Conservation (phyloP, 495 filamentous ascomycete genomes). For the Xanthoparmelia taractica region DNA sequence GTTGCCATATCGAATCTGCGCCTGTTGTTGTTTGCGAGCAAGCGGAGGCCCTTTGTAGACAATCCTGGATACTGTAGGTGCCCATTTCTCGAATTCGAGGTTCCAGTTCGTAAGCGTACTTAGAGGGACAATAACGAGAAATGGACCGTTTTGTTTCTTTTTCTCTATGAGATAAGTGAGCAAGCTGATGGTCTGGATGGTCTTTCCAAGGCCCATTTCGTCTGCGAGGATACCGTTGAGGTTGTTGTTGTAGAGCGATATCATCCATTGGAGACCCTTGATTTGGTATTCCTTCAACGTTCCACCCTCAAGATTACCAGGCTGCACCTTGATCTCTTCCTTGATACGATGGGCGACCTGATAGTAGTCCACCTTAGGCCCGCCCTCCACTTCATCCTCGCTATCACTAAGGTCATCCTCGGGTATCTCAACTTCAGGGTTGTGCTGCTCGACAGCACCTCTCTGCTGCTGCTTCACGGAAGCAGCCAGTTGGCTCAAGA, state of each 20-base stretch:
- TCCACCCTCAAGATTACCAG: conserved; percentile 79
- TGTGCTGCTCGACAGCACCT: conserved; percentile 59
- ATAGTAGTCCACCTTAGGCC: conserved; percentile 90
- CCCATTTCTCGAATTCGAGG: conserved; percentile 98
- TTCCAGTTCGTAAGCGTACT: conserved; percentile 99
- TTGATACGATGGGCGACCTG: conserved; percentile 93
- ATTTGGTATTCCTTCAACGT: conserved; percentile 94
- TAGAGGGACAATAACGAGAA: conserved; percentile 91
- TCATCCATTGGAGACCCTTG: conserved; percentile 99
- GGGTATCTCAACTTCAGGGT: conserved; percentile 54
- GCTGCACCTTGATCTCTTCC: conserved; percentile 79
- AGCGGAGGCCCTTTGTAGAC: conserved; percentile 96
- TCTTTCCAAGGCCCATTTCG: conserved; percentile 99
- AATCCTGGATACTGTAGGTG: conserved; percentile 71
- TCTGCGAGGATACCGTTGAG: conserved; percentile 97
- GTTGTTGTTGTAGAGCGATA: conserved; percentile 99
- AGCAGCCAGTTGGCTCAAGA: conserved; percentile 86
- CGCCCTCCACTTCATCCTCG: conserved; percentile 55
- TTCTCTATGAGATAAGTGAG: conserved; percentile 94
- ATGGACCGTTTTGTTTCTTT: conserved; percentile 89
- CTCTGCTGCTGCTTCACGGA: conserved; percentile 92
- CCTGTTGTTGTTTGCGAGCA: conserved; percentile 80
- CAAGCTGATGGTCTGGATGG: conserved; percentile 96
- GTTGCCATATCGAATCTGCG: conserved; percentile 85
- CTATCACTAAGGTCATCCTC: conserved; percentile 51